A percentile compares a stretch with the other conserved stretches of the same genome.
Evolutionary conservation across 1,139 yeast species (phyloP).

Genomic region (Williopsis jadinii): DNA sequence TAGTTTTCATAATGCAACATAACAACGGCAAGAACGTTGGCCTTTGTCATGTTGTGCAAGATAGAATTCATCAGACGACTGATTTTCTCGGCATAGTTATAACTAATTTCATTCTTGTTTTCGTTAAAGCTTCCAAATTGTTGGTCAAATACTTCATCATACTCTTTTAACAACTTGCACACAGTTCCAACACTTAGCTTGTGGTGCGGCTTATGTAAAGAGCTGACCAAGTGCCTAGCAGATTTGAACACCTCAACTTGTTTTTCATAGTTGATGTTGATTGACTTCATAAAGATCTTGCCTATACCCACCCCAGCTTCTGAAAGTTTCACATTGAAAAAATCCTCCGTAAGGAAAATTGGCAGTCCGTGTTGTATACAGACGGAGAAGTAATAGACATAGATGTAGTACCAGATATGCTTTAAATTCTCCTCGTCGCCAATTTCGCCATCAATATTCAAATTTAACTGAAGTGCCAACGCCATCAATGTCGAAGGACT

Average conservation of each 20-base stretch:
- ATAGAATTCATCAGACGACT: slow-evolving; percentile 7
- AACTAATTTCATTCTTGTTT: slow-evolving; percentile 7
- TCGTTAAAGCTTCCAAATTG: slow-evolving; percentile 9
- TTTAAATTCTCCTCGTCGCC: slow-evolving; percentile 7
- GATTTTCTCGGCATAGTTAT: slow-evolving; percentile 8
- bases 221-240: slow-evolving; percentile 10
- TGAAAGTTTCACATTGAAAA: slow-evolving; percentile 9
- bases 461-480: slow-evolving; percentile 11
- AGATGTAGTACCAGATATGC: slow-evolving; percentile 14
- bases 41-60: slow-evolving; percentile 6
- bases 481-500: slow-evolving; percentile 5
- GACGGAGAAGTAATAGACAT: slow-evolving; percentile 10
- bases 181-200: slow-evolving; percentile 9
- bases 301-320: slow-evolving; percentile 3
- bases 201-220: slow-evolving; percentile 7
- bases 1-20: slow-evolving; percentile 8
- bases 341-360: slow-evolving; percentile 11
- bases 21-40: slow-evolving; percentile 6
- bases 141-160: slow-evolving; percentile 7
- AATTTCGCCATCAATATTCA: slow-evolving; percentile 10
- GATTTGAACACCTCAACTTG: slow-evolving; percentile 9
- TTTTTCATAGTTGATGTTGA: slow-evolving; percentile 4
- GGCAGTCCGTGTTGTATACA: slow-evolving; percentile 16
- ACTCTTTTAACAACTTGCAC: slow-evolving; percentile 8
- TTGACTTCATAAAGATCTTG: slow-evolving; percentile 1